A percentile compares a stretch with the other conserved stretches of the same genome.
These are phyloP conservation scores for Pugionium dolabratum DNA, from an alignment of 345 rosid genomes.

Conservation along the genomic window DNA sequence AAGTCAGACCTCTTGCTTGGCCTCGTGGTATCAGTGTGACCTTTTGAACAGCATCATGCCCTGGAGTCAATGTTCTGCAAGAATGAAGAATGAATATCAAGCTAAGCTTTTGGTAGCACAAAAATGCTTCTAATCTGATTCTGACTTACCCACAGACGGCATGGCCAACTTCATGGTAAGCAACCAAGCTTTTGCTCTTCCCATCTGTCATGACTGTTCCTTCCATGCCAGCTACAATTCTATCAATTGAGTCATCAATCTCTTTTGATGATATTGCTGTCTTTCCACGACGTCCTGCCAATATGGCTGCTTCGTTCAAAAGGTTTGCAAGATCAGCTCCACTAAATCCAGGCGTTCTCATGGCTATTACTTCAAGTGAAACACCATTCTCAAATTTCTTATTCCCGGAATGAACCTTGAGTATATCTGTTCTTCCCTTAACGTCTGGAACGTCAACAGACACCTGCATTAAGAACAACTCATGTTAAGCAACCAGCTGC, in stretches of 20 bases:
- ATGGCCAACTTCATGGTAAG: conserved; percentile 97
- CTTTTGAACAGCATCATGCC: conserved; percentile 74
- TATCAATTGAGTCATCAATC: conserved; percentile 92
- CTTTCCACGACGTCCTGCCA: conserved; percentile 91
- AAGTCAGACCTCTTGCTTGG: conserved; percentile 78
- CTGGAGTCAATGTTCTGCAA: conserved; percentile 65
- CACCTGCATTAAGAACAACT: conserved; percentile 57
- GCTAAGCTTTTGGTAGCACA: not conserved
- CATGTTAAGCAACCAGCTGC: conserved; percentile 9
- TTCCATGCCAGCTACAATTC: conserved; percentile 99
- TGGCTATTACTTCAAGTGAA: conserved; percentile 83
- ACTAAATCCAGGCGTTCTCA: conserved; percentile 97
- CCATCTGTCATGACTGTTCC: conserved; percentile 99
- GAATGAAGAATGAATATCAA: not conserved
- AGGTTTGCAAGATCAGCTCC: conserved; percentile 99
- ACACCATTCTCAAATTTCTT: conserved; percentile 91
- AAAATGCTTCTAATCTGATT: conserved; percentile 10
- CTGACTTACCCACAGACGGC: conserved; percentile 83
- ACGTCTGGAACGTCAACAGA: conserved; percentile 91
- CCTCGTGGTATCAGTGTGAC: conserved; percentile 74
- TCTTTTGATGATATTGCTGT: conserved; percentile 87
- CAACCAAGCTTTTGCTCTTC: conserved; percentile 93
- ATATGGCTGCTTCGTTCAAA: conserved; percentile 90
- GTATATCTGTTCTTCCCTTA: conserved; percentile 85
- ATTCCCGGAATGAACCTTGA: conserved; percentile 85